These are phyloP conservation scores for Plasmodium billcollinsi DNA, from an alignment of 169 alveolate genomes.

Conservation along the genomic window DNA sequence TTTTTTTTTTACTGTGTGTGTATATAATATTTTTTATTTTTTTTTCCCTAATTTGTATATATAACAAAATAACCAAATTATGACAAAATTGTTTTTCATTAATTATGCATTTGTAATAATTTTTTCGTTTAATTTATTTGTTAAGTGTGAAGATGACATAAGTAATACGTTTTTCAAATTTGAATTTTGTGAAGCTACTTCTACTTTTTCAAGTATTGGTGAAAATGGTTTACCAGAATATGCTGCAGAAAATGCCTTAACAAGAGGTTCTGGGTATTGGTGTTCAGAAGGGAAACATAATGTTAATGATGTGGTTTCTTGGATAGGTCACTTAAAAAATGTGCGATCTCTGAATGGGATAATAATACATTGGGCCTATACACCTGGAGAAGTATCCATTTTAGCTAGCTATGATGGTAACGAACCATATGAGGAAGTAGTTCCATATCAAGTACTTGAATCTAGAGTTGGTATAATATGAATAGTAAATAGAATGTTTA, in stretches of 20 bases:
- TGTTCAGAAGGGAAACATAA: slow-evolving; percentile 84
- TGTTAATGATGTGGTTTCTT: slow-evolving; percentile 78
- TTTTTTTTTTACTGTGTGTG: slow-evolving; percentile 5
- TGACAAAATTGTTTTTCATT: slow-evolving; percentile 52
- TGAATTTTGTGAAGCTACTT: slow-evolving; percentile 56
- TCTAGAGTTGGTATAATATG: slow-evolving; percentile 69
- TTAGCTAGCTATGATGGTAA: slow-evolving; percentile 80
- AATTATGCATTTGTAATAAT: slow-evolving; percentile 21
- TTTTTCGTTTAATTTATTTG: slow-evolving; percentile 38
- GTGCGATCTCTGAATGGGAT: slow-evolving; percentile 78
- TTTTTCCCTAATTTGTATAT: slow-evolving; percentile 1
- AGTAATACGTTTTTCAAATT: slow-evolving; percentile 72
- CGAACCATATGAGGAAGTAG: slow-evolving; percentile 82
- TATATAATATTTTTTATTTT: slow-evolving; percentile 17
- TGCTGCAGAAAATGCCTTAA: slow-evolving; percentile 85
- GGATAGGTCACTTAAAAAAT: slow-evolving; percentile 81
- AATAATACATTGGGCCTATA: slow-evolving; percentile 73
- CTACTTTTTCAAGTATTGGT: slow-evolving; percentile 78
- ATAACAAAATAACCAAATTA: slow-evolving; percentile 21
- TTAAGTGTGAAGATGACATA: slow-evolving; percentile 60
- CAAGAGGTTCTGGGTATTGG: slow-evolving; percentile 87
- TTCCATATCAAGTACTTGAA: slow-evolving; percentile 82
- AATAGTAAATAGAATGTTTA: background rate
- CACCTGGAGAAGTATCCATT: slow-evolving; percentile 79
- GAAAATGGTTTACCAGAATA: slow-evolving; percentile 84